Evolutionary conservation across 768 basidiomycete species (phyloP), one percentile per base, ranked within the genome.

Genomic region (Mycena crocata): DNA sequence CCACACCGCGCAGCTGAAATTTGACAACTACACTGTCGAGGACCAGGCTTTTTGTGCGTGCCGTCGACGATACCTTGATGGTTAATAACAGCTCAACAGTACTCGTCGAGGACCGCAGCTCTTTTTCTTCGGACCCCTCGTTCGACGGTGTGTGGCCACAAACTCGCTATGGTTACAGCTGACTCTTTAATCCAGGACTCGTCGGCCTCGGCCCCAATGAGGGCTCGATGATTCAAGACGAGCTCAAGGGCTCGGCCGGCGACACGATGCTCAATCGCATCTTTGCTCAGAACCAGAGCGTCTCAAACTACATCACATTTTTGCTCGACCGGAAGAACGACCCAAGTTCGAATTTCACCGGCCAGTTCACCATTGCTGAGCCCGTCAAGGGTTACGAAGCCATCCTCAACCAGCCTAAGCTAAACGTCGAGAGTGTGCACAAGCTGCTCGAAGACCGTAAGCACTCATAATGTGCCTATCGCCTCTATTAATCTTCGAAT

Each of bases 331-430:
- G 93, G 26, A 79, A 83, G 14, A 77, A 85, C 39, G 68, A 66
- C 46, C 64, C 68, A 4, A 50, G 54, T 14, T 64, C 80, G 90
- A 89, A 74, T 13, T 86, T 84, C 51, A 85, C 84, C 0, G 92
- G 93, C 5, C 84, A 87, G 59, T 78, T 93, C 51, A 87, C 90
- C 3, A 78, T 93, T 19, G 88, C 89, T 21, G 89, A 90, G 65
- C 75, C 87, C 19, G 73, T 91, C 9, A 64, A 82, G 0, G 82
- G 84, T 8, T 89, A 84, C 72, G 75, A 80, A 44, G 79, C 77
- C 31, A 80, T 94, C 61, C 78, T 82, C 15, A 76, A 78, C 34
- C 83, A 89, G 69, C 84, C 87, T 3, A 82, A 82, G 66, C 82
- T 90, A 31, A 67, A 81, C 13, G 87, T 93, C 45, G 61, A 66